Evolutionary conservation across 345 rosid genomes (phyloP).

Genomic region (Corchorus olitorius): DNA sequence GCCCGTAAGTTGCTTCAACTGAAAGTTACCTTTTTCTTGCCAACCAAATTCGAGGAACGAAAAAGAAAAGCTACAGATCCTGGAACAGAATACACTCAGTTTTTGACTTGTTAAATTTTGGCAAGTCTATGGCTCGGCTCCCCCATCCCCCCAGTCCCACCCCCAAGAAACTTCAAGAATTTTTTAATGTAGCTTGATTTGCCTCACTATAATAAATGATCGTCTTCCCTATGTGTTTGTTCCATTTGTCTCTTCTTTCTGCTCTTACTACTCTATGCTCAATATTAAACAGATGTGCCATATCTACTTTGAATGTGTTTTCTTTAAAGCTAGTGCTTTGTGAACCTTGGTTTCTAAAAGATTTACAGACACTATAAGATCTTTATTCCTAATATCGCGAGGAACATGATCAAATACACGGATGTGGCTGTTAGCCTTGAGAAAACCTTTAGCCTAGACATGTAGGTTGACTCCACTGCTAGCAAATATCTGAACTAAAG

Average conservation of each 20-base stretch:
- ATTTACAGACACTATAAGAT: background rate
- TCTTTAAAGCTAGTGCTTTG: background rate
- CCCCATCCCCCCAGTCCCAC: background rate
- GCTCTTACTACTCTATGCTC: background rate
- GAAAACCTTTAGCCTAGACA: background rate
- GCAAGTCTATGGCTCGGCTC: background rate
- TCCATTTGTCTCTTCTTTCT: background rate
- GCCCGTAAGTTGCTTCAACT: constrained; percentile 28
- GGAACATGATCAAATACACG: background rate
- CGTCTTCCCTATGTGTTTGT: background rate
- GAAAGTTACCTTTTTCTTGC: constrained; percentile 39
- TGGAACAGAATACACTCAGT: constrained; percentile 8
- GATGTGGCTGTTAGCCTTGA: background rate
- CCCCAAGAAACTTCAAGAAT: background rate
- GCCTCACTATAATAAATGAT: background rate
- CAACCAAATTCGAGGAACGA: constrained; percentile 21
- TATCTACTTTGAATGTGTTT: background rate
- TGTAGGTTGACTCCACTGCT: background rate
- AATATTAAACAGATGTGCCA: background rate
- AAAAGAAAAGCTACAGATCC: constrained; percentile 6
- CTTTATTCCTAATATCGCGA: background rate
- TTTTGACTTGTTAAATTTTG: constrained; percentile 7
- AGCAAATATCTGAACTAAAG: background rate
- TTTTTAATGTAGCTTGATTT: constrained; percentile 16
- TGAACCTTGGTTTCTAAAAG: background rate